phyloP scores from a whole-genome alignment of 352 stramenopile genomes.

The Phytophthora sojae region DNA sequence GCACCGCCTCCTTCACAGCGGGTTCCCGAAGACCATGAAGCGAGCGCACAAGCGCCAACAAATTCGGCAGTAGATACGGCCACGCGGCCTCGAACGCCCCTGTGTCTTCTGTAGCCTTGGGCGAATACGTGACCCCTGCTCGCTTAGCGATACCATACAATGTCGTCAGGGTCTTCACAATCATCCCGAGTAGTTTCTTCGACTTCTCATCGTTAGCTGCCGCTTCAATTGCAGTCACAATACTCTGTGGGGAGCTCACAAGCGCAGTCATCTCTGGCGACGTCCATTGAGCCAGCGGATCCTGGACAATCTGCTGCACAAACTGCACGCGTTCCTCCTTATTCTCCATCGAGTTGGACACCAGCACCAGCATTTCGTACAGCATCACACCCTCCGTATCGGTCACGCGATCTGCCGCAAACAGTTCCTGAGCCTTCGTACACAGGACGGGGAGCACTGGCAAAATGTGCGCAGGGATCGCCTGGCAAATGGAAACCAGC shows the following conservation, averaged over 20 bases:
- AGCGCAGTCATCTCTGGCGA: constrained; percentile 70
- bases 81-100: constrained; percentile 64
- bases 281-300: constrained; percentile 70
- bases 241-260: constrained; percentile 58
- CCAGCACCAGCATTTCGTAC: constrained; percentile 85
- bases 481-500: constrained; percentile 80
- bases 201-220: constrained; percentile 45
- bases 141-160: constrained; percentile 83
- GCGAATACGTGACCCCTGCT: constrained; percentile 35
- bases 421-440: constrained; percentile 75
- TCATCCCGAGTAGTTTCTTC: constrained; percentile 57
- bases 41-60: constrained; percentile 64
- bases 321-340: constrained; percentile 69
- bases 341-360: constrained; percentile 82
- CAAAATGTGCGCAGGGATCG: constrained; percentile 76
- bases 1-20: constrained; percentile 55
- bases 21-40: constrained; percentile 67
- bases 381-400: constrained; percentile 81
- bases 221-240: constrained; percentile 66
- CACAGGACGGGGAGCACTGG: constrained; percentile 78
- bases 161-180: constrained; percentile 81
- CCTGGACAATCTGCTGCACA: constrained; percentile 76
- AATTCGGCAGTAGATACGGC: constrained; percentile 77
- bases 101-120: constrained; percentile 28
- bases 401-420: constrained; percentile 71